Evolutionary conservation across 176 grass and related monocot genomes (phyloP).

Genomic region (Puccinellia tenuiflora): DNA sequence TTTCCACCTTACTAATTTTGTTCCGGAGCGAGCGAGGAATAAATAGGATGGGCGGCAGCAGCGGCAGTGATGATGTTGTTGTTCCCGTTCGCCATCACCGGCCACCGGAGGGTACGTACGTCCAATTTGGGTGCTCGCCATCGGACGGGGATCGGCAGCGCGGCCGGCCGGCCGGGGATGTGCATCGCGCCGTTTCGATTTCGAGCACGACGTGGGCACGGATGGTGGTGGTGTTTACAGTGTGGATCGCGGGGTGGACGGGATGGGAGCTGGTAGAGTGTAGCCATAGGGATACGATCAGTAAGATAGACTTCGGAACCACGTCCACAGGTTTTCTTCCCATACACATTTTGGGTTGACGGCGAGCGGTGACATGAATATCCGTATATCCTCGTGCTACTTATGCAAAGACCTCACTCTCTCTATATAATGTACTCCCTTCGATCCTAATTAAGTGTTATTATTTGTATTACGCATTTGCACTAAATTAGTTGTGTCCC

Average conservation of each 20-base stretch:
- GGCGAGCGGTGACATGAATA: not conserved
- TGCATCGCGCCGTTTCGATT: not conserved
- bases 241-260: not conserved
- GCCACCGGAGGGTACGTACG: not conserved
- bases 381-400: not conserved
- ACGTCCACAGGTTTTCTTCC: not conserved
- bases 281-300: not conserved
- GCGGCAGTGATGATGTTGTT: no score
- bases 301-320: not conserved
- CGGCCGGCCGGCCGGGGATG: not conserved
- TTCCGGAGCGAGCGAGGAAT: not conserved
- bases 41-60: no score
- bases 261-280: not conserved
- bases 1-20: not conserved
- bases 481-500: no score
- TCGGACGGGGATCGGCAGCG: not conserved
- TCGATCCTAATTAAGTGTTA: no score
- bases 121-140: not conserved
- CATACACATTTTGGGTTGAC: not conserved
- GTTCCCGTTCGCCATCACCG: no score
- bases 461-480: no score
- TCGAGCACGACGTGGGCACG: not conserved
- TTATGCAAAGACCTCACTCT: not conserved
- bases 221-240: not conserved
- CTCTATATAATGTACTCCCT: no score